phyloP scores from a whole-genome alignment of 1,284 basidiomycete genomes.

The Fomitiporia mediterranea region DNA sequence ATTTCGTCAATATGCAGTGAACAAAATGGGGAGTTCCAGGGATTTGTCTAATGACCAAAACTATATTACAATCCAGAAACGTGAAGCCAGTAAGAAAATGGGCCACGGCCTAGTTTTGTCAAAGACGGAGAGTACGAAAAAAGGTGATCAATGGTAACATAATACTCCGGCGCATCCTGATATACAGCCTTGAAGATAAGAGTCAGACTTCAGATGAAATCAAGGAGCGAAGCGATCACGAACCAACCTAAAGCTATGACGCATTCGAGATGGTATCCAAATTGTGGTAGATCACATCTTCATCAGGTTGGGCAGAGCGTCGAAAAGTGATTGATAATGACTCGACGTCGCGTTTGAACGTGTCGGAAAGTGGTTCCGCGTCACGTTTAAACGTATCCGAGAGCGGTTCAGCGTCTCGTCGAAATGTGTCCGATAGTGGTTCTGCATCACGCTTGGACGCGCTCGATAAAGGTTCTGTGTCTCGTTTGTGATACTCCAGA shows the following conservation, averaged over 20 bases:
- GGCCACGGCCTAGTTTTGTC: no score
- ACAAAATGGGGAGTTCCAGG: no score
- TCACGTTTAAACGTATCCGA: slow-evolving; percentile 12
- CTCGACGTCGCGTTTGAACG: slow-evolving; percentile 6
- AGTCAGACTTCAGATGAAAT: background rate
- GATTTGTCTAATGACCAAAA: no score
- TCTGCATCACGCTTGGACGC: background rate
- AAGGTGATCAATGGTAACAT: no score
- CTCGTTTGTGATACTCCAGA: background rate
- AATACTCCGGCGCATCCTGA: no score
- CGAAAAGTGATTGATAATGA: slow-evolving; percentile 4
- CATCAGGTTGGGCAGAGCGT: background rate
- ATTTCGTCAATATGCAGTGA: no score
- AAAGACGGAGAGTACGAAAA: no score
- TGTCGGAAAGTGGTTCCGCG: slow-evolving; percentile 14
- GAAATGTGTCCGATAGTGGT: slow-evolving; percentile 2
- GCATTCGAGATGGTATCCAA: background rate
- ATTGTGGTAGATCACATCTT: background rate
- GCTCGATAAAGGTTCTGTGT: background rate
- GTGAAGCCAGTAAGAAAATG: no score
- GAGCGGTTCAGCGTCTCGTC: slow-evolving; percentile 12
- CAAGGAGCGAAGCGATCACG: no score
- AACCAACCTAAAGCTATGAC: background rate
- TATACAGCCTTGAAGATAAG: no score
- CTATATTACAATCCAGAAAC: no score